phyloP scores from a whole-genome alignment of 108 stramenopile genomes.

The Skeletonema potamos region DNA sequence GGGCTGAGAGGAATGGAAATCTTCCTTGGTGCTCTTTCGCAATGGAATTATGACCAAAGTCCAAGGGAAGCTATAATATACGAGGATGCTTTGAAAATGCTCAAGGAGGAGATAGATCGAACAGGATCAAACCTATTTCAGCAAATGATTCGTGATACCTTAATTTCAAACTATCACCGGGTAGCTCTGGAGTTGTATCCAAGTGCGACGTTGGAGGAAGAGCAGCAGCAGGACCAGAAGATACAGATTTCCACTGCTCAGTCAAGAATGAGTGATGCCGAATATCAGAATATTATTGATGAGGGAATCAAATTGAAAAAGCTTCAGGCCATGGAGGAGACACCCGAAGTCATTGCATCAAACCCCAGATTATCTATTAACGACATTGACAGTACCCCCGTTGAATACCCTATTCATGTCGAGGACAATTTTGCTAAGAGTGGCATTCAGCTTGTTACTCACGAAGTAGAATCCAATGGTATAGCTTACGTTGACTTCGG shows the following conservation, averaged over 20 bases:
- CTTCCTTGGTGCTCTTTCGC: conserved; percentile 72
- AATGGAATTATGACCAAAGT: conserved; percentile 88
- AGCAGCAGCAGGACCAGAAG: conserved; percentile 42
- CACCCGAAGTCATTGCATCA: conserved; percentile 71
- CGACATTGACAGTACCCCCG: conserved; percentile 45
- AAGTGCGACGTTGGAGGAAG: conserved; percentile 52
- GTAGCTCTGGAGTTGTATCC: conserved; percentile 76
- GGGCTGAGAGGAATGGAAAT: conserved; percentile 71
- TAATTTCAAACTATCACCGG: conserved; percentile 81
- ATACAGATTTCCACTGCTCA: conserved; percentile 38
- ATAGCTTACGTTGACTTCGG: conserved; percentile 88
- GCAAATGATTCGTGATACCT: conserved; percentile 55
- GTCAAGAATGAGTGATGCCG: conserved; percentile 42
- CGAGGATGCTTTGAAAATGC: conserved; percentile 62
- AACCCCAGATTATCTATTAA: conserved; percentile 69
- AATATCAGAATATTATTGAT: conserved; percentile 55
- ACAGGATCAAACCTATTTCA: conserved; percentile 67
- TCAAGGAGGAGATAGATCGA: conserved; percentile 71
- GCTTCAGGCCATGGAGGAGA: conserved; percentile 72
- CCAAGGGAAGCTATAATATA: conserved; percentile 69
- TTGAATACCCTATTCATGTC: conserved; percentile 66
- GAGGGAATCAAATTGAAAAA: conserved; percentile 64
- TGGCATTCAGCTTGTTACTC: conserved; percentile 62
- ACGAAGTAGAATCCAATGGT: conserved; percentile 72
- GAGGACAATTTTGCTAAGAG: conserved; percentile 49